A percentile compares a stretch with the other conserved stretches of the same genome.
Conservation (phyloP, 176 grass and related monocot species). For the Microstegium vimineum region DNA sequence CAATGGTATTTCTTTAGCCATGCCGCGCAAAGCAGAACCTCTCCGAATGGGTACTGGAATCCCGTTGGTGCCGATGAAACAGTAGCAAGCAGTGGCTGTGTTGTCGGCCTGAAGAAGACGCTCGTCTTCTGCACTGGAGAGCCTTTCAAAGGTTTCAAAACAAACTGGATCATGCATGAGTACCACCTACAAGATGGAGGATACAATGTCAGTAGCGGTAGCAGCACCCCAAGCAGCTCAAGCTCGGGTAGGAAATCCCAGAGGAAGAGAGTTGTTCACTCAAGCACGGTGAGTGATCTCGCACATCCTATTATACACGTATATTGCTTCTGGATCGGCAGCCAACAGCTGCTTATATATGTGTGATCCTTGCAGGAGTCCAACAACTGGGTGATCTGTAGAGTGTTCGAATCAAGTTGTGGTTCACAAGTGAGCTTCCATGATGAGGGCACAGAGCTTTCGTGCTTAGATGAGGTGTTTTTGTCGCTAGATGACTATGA, state of each 20-base stretch:
- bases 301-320: background rate
- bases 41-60: constrained; percentile 58
- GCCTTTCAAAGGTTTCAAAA: constrained; percentile 50
- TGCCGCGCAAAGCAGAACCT: constrained; percentile 34
- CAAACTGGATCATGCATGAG: constrained; percentile 90
- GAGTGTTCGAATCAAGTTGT: constrained; percentile 57
- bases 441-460: constrained; percentile 65
- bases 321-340: background rate
- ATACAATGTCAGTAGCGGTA: background rate
- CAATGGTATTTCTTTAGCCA: constrained; percentile 72
- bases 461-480: constrained; percentile 92
- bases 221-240: constrained; percentile 14
- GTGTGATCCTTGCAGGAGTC: constrained; percentile 41
- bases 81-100: constrained; percentile 27
- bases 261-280: constrained; percentile 45
- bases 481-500: constrained; percentile 84
- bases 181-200: constrained; percentile 58
- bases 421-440: constrained; percentile 60
- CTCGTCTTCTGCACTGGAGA: constrained; percentile 60
- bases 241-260: constrained; percentile 35
- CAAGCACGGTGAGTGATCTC: constrained; percentile 41
- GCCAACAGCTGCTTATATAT: background rate
- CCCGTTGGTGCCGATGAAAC: constrained; percentile 41
- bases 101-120: constrained; percentile 66
- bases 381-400: constrained; percentile 72